These are phyloP conservation scores for Neobulgaria alba DNA, from an alignment of 2,329 filamentous ascomycete species.

Conservation along the genomic window DNA sequence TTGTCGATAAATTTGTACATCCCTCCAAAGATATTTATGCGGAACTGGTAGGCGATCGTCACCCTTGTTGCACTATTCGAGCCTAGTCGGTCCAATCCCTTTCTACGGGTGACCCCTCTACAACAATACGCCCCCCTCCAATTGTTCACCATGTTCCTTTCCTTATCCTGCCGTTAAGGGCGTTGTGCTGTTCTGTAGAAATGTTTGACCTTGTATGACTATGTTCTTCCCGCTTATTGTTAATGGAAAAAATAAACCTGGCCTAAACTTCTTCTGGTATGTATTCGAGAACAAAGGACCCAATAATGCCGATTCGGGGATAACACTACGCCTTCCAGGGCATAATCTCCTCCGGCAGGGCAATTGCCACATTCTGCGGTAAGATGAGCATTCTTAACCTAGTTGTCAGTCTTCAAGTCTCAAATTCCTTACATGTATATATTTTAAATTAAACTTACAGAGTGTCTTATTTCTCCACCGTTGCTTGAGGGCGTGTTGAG, in stretches of 20 bases:
- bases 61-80: slow-evolving; percentile 10
- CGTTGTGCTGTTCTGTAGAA: background rate
- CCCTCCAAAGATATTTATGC: slow-evolving; percentile 6
- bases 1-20: slow-evolving; percentile 16
- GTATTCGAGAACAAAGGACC: too few relatives aligned
- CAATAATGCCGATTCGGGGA: too few relatives aligned
- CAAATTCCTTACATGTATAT: too few relatives aligned
- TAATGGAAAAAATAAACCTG: too few relatives aligned
- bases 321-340: too few relatives aligned
- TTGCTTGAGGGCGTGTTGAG: slow-evolving; percentile 1
- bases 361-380: slow-evolving; percentile 3
- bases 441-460: slow-evolving; percentile 2
- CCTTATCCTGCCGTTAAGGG: background rate
- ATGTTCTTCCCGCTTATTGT: too few relatives aligned
- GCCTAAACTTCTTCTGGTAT: too few relatives aligned
- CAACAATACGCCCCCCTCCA: too few relatives aligned
- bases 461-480: background rate
- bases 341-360: background rate
- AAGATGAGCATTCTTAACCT: background rate
- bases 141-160: too few relatives aligned
- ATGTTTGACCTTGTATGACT: slow-evolving; percentile 5
- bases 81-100: too few relatives aligned
- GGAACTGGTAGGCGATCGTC: slow-evolving; percentile 2
- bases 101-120: too few relatives aligned
- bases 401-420: too few relatives aligned